Evolutionary conservation across 305 asterid species (phyloP), one percentile per base, ranked within the genome.

Genomic region (Euphrasia arctica): DNA sequence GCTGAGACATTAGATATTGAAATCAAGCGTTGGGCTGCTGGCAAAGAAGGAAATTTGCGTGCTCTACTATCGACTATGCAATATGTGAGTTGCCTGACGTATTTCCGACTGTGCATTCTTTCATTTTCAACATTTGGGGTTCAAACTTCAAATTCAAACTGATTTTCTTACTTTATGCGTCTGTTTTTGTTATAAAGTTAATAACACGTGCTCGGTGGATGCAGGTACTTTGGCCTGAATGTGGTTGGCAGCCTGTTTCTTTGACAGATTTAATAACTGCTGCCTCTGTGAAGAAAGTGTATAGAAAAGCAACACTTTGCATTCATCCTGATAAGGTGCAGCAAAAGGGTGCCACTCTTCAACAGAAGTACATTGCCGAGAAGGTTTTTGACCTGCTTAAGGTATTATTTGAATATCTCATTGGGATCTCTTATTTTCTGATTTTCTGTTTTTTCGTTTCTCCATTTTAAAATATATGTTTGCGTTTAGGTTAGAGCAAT

Each of bases 291-390:
- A 94, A 94, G 71, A 94, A 94, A 70, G 91, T 47, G n/a, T 94
- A 90, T 67, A 81, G 99, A 76, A 94, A 94, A 79, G 98, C 99
- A 34, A 94, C 99, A 61, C 87, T 94, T 50, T 88, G 98, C 80
- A 87, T 94, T 75, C 99, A 94, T 71, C 99, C 99, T 31, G 99
- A 94, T 73, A 94, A 94, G 79, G 99, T 94, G 74, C 99, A 94
- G 82, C 99, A 94, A 64, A 94, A 94, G 82, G 99, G 98, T 67
- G 99, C 99, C 65, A 90, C 75, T 32, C 96, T 91, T 56, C 98
- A 94, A 75, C 99, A 94, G 77, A 94, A 91, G 82, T 94, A 91
- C 79, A 79, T 94, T 67, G 96, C 98, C 8, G 98, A 88, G 78
- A 94, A 94, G 85, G 99, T 94, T 69, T 94, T 94, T 65, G 99